These are phyloP conservation scores for Fusarium annulatum DNA, from an alignment of 2,329 filamentous ascomycete genomes.

Conservation along the genomic window DNA sequence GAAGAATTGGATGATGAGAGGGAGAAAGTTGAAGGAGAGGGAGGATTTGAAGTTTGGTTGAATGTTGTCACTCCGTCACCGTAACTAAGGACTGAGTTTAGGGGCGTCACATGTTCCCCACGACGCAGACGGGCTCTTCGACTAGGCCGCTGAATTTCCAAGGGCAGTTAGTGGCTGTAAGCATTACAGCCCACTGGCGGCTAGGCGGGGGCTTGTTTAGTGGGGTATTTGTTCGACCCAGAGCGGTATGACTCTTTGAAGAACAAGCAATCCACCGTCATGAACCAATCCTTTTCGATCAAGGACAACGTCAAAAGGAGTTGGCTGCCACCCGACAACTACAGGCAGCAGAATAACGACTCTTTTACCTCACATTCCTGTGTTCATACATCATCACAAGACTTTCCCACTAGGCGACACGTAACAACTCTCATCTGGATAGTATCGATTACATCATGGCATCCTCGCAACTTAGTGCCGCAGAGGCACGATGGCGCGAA, in stretches of 20 bases:
- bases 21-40: slow-evolving; percentile 17
- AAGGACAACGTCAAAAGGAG: slow-evolving; percentile 28
- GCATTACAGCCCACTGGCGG: slow-evolving; percentile 20
- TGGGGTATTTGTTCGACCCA: slow-evolving; percentile 11
- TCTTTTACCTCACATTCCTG: neutral
- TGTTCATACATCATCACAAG: neutral
- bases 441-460: slow-evolving; percentile 46
- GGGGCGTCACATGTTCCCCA: slow-evolving; percentile 46
- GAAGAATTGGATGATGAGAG: slow-evolving; percentile 2
- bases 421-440: neutral
- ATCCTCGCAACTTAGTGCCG: slow-evolving; percentile 51
- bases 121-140: slow-evolving; percentile 31
- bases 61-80: slow-evolving; percentile 32
- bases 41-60: slow-evolving; percentile 16
- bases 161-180: slow-evolving; percentile 28
- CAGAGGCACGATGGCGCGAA: slow-evolving; percentile 79
- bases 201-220: slow-evolving; percentile 35
- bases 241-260: slow-evolving; percentile 40
- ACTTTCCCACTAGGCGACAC: neutral
- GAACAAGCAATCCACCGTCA: slow-evolving; percentile 16
- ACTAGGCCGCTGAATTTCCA: slow-evolving; percentile 32
- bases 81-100: slow-evolving; percentile 30
- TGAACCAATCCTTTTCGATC: slow-evolving; percentile 31
- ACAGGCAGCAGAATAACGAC: slow-evolving; percentile 28
- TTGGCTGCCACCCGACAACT: slow-evolving; percentile 3